A percentile compares a stretch with the other conserved stretches of the same genome.
These are phyloP conservation scores for Suillus cothurnatus DNA, from an alignment of 768 basidiomycete species.

Conservation along the genomic window DNA sequence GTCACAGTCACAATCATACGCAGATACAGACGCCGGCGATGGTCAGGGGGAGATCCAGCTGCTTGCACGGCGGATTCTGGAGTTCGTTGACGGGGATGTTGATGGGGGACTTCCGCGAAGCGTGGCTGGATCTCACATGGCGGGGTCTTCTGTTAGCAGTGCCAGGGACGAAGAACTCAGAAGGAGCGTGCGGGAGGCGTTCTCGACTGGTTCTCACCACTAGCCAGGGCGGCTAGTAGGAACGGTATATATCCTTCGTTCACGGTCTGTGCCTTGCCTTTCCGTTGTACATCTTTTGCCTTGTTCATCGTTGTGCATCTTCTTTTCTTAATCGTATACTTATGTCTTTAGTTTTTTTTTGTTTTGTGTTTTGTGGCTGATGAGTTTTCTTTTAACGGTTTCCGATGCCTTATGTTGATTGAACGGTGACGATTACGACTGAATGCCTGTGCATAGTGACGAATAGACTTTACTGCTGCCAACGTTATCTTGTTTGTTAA, in stretches of 20 bases:
- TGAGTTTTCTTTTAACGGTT: conserved; percentile 5
- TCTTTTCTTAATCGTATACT: conserved; percentile 6
- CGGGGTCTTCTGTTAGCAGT: conserved; percentile 64
- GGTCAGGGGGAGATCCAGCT: conserved; percentile 86
- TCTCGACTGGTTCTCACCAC: conserved; percentile 62
- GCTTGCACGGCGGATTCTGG: conserved; percentile 82
- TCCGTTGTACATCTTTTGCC: conserved; percentile 9
- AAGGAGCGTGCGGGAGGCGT: conserved; percentile 81
- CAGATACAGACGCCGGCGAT: conserved; percentile 82
- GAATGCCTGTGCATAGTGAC: conserved; percentile 1
- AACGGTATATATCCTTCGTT: conserved; percentile 9
- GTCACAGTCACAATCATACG: conserved; percentile 70
- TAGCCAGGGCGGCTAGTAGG: conserved; percentile 17
- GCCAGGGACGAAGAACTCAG: conserved; percentile 75
- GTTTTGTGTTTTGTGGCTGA: background rate
- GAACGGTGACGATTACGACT: background rate
- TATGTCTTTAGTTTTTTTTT: conserved; percentile 5
- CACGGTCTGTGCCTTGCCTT: background rate
- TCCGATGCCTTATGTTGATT: background rate
- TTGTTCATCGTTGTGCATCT: conserved; percentile 13
- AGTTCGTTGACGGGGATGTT: conserved; percentile 78
- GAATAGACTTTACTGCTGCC: background rate
- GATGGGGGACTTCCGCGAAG: conserved; percentile 64
- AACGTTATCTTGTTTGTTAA: background rate
- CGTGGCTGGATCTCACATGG: conserved; percentile 64